A percentile compares a stretch with the other conserved stretches of the same genome.
phyloP scores from a whole-genome alignment of 1,139 yeast genomes.

The Citeromyces hawaiiensis region DNA sequence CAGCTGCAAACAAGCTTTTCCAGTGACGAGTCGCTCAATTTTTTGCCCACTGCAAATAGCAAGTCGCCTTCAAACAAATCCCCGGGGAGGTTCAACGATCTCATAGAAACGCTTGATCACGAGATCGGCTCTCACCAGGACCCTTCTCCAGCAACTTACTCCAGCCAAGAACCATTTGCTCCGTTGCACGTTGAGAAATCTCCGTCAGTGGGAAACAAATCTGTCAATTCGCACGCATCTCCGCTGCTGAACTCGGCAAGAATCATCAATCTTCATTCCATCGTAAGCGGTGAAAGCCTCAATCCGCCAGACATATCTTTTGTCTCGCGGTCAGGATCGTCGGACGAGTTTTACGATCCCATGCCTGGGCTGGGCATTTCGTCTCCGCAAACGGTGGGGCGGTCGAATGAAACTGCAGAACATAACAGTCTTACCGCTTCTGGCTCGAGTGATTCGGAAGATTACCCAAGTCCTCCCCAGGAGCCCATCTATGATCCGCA shows the following conservation, averaged over 20 bases:
- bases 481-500: neutral
- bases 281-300: neutral
- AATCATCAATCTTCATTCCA: neutral
- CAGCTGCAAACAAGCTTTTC: neutral
- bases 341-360: neutral
- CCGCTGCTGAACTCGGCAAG: neutral
- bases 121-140: neutral
- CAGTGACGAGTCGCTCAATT: conserved; percentile 1
- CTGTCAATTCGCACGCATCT: neutral
- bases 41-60: neutral
- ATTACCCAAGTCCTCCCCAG: neutral
- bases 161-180: neutral
- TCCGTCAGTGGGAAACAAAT: neutral
- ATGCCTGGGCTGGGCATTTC: neutral
- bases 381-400: neutral
- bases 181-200: neutral
- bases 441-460: neutral
- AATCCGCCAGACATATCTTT: neutral
- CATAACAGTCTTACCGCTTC: neutral
- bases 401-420: too few relatives aligned
- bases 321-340: neutral
- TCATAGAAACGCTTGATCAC: neutral
- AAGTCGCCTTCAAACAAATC: neutral
- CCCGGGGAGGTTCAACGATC: neutral
- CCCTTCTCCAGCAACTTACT: neutral